Percentiles rank a stretch among this genome's conserved stretches.
These are phyloP conservation scores for Ettlia oleoabundans DNA, from an alignment of 139 green algal genomes.

Conservation along the genomic window DNA sequence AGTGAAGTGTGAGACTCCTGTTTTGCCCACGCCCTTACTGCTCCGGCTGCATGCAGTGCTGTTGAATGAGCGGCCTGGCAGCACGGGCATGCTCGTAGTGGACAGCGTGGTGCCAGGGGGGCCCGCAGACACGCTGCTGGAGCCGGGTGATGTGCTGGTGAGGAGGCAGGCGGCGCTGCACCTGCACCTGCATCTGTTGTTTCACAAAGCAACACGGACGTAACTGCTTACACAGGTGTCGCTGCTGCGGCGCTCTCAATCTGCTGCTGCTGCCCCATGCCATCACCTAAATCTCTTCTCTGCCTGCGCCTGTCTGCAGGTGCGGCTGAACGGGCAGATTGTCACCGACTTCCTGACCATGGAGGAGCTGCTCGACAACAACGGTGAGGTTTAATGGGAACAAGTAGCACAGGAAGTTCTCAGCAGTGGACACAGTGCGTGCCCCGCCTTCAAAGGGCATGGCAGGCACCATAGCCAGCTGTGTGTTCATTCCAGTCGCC, in stretches of 20 bases:
- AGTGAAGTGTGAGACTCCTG: too few relatives aligned
- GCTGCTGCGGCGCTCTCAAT: too few relatives aligned
- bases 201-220: neutral
- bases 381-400: too few relatives aligned
- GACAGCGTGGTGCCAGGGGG: constrained; percentile 81
- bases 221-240: too few relatives aligned
- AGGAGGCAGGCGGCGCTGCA: neutral
- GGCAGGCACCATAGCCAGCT: too few relatives aligned
- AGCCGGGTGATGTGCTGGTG: constrained; percentile 91
- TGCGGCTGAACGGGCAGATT: constrained; percentile 41
- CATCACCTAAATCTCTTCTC: neutral
- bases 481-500: too few relatives aligned
- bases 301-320: neutral
- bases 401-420: too few relatives aligned
- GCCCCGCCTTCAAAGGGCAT: too few relatives aligned
- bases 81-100: constrained; percentile 91
- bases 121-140: constrained; percentile 72
- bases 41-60: neutral
- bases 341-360: constrained; percentile 83
- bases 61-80: constrained; percentile 20
- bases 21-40: neutral
- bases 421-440: too few relatives aligned
- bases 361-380: constrained; percentile 81
- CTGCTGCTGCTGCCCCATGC: neutral
- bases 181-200: neutral